Percentiles rank a stretch among this genome's conserved stretches.
Evolutionary conservation across 306 rosid species (phyloP).

Genomic region (Fagus crenata): DNA sequence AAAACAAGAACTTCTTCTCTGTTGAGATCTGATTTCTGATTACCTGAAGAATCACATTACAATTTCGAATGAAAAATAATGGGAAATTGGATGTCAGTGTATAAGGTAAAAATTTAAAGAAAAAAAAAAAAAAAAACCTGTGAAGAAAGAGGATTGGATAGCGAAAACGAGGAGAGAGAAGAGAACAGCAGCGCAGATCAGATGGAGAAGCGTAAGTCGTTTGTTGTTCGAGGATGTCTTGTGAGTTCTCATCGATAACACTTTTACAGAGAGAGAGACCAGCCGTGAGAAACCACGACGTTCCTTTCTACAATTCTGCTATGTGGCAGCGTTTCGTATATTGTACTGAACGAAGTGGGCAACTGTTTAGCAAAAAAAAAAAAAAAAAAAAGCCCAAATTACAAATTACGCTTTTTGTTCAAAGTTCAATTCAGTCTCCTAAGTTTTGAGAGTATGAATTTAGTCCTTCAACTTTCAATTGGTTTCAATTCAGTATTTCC

Average conservation of each 20-base stretch:
- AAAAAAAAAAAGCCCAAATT: too few relatives aligned
- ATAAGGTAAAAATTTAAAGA: not conserved
- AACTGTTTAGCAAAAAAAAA: too few relatives aligned
- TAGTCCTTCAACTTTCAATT: too few relatives aligned
- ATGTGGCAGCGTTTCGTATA: too few relatives aligned
- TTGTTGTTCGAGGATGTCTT: slow-evolving; percentile 39
- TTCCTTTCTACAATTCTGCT: too few relatives aligned
- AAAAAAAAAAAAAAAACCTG: slow-evolving; percentile 42
- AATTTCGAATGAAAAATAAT: slow-evolving; percentile 1
- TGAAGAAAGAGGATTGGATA: slow-evolving; percentile 76
- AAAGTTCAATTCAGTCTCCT: too few relatives aligned
- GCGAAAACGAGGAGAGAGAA: slow-evolving; percentile 72
- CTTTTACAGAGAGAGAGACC: too few relatives aligned
- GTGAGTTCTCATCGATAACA: slow-evolving; percentile 54
- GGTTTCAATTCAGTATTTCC: too few relatives aligned
- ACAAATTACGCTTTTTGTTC: too few relatives aligned
- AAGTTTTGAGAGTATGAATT: too few relatives aligned
- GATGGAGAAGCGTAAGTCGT: slow-evolving; percentile 63
- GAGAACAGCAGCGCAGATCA: slow-evolving; percentile 61
- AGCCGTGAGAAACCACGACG: too few relatives aligned
- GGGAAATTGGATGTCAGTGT: not conserved
- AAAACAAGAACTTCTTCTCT: slow-evolving; percentile 43
- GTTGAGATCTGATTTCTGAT: slow-evolving; percentile 47
- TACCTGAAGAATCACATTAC: slow-evolving; percentile 37
- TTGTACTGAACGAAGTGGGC: too few relatives aligned